Evolutionary conservation across 768 basidiomycete species (phyloP).

Genomic region (Strobilomyces confusus): DNA sequence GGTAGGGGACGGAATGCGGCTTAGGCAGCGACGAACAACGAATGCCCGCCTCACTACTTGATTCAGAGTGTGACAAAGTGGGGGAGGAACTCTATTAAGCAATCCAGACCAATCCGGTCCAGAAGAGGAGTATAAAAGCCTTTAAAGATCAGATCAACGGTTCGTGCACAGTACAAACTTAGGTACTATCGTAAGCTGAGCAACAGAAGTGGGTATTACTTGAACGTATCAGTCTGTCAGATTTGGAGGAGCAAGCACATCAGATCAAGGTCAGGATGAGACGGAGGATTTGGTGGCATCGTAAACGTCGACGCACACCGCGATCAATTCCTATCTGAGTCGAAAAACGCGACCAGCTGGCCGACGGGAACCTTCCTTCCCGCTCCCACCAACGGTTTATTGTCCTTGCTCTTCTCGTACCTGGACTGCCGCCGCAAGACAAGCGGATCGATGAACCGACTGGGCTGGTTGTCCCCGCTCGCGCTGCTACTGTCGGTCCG

Average conservation of each 20-base stretch:
- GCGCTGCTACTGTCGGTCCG: slow-evolving; percentile 16
- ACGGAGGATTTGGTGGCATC: background rate
- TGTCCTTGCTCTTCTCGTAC: slow-evolving; percentile 39
- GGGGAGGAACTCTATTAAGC: background rate
- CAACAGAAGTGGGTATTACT: background rate
- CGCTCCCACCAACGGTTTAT: slow-evolving; percentile 33
- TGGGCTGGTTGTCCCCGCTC: slow-evolving; percentile 8
- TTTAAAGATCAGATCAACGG: background rate
- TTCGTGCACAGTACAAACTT: background rate
- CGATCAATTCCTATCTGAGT: slow-evolving; percentile 32
- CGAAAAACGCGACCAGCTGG: slow-evolving; percentile 83
- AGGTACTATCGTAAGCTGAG: background rate
- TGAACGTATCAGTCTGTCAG: background rate
- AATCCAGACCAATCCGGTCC: no score
- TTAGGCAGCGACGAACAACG: no score
- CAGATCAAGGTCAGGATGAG: slow-evolving; percentile 1
- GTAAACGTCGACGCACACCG: background rate
- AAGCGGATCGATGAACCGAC: slow-evolving; percentile 75
- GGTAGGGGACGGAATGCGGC: no score
- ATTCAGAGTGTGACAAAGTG: background rate
- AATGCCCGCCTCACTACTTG: background rate
- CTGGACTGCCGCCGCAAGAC: slow-evolving; percentile 62
- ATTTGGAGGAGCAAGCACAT: background rate
- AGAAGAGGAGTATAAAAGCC: background rate
- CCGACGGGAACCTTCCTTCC: slow-evolving; percentile 69